A percentile compares a stretch with the other conserved stretches of the same genome.
These are phyloP conservation scores for Neoscytalidium dimidiatum DNA, from an alignment of 2,329 filamentous ascomycete species.

Conservation along the genomic window DNA sequence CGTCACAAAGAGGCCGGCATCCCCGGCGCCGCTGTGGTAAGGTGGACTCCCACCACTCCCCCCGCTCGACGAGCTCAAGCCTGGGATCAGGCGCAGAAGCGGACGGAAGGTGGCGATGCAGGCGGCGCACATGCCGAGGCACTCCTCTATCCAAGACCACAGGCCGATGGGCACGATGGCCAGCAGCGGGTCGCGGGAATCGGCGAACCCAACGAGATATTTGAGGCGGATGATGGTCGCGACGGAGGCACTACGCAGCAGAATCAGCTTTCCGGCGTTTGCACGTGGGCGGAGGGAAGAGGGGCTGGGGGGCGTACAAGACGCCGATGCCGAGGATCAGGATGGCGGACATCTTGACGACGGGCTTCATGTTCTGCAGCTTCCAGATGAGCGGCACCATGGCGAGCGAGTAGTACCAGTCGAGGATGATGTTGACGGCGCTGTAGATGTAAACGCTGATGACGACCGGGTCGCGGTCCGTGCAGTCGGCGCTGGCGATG, in stretches of 20 bases:
- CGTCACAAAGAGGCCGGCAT: not conserved
- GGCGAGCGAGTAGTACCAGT: constrained; percentile 17
- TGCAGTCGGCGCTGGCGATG: not conserved
- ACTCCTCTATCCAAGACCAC: constrained; percentile 3
- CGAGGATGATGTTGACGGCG: constrained; percentile 3
- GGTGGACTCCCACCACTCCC: not conserved
- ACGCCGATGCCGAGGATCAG: constrained; percentile 7
- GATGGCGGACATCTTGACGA: not conserved
- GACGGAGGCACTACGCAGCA: not conserved
- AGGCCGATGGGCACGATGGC: not conserved
- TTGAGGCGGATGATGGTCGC: constrained; percentile 10
- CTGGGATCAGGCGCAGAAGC: not conserved
- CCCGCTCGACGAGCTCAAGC: not conserved
- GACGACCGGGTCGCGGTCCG: not conserved
- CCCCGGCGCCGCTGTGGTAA: not conserved
- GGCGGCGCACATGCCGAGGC: constrained; percentile 4
- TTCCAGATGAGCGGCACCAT: constrained; percentile 14
- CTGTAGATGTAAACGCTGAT: constrained; percentile 5
- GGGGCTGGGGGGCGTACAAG: not conserved
- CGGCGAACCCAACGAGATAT: constrained; percentile 7
- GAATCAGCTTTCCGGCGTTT: not conserved
- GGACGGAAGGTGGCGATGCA: constrained; percentile 1
- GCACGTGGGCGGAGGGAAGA: not conserved
- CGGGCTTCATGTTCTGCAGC: constrained; percentile 1
- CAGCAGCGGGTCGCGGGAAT: not conserved